Evolutionary conservation across 352 stramenopile genomes (phyloP).

Genomic region (Phytophthora boehmeriae): DNA sequence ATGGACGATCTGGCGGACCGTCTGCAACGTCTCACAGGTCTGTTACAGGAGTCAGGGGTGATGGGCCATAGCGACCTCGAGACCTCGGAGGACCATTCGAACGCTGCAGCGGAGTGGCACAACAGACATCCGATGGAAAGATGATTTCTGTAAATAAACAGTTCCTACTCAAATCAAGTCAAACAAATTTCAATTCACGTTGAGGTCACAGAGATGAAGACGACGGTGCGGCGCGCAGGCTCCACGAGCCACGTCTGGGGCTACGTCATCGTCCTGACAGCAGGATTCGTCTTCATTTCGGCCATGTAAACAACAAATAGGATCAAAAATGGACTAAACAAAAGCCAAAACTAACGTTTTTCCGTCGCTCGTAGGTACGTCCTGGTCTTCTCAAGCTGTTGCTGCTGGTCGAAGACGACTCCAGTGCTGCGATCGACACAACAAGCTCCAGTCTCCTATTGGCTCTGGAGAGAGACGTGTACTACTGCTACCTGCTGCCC

Average conservation of each 20-base stretch:
- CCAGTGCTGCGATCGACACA: neutral
- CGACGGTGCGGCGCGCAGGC: conserved; percentile 49
- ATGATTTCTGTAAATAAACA: neutral
- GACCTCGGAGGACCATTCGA: neutral
- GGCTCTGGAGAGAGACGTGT: conserved; percentile 65
- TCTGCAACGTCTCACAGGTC: conserved; percentile 31
- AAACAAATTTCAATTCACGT: neutral
- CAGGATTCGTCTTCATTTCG: conserved; percentile 53
- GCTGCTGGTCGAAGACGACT: conserved; percentile 19
- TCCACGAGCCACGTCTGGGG: conserved; percentile 82
- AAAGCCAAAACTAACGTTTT: no score
- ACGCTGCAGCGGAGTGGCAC: neutral
- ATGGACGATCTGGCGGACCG: conserved; percentile 40
- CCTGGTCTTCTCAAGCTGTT: conserved; percentile 72
- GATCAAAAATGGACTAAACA: no score
- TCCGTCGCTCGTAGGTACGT: no score
- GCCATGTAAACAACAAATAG: conserved; percentile 52
- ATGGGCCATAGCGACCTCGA: neutral
- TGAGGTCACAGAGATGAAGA: conserved; percentile 1
- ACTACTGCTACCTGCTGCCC: conserved; percentile 82
- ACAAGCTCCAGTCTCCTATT: conserved; percentile 33
- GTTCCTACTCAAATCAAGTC: neutral
- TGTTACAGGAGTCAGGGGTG: conserved; percentile 20
- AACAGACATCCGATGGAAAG: neutral
- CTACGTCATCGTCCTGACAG: conserved; percentile 72